These are phyloP conservation scores for Conringia planisiliqua DNA, from an alignment of 345 rosid species.

Conservation along the genomic window DNA sequence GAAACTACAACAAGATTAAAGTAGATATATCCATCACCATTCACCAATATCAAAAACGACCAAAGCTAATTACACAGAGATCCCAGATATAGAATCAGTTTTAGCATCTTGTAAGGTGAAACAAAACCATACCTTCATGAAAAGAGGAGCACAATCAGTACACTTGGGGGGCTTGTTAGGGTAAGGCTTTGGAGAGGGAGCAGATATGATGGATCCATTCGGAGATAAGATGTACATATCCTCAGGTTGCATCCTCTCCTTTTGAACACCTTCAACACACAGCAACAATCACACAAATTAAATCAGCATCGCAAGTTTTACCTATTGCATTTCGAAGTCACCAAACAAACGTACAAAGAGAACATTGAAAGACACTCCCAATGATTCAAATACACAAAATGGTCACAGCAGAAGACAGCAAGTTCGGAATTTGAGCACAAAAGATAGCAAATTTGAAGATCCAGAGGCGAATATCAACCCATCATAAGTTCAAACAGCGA, in stretches of 20 bases:
- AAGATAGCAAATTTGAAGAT: too few relatives aligned
- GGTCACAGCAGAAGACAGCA: too few relatives aligned
- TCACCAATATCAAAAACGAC: not conserved
- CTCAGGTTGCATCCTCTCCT: conserved; percentile 96
- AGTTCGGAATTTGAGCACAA: too few relatives aligned
- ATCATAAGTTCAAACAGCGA: not conserved
- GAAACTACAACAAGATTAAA: not conserved
- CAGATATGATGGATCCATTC: conserved; percentile 55
- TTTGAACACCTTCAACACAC: conserved; percentile 74
- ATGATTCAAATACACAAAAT: too few relatives aligned
- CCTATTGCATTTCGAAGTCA: too few relatives aligned
- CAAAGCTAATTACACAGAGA: not conserved
- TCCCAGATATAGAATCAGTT: not conserved
- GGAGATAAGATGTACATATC: conserved; percentile 81
- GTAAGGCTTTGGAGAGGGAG: conserved; percentile 81
- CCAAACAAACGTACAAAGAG: too few relatives aligned
- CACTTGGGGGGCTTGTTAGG: conserved; percentile 89
- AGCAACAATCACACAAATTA: not conserved
- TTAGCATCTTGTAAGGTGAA: not conserved
- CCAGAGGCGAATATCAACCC: not conserved
- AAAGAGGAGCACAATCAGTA: conserved; percentile 86
- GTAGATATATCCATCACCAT: conserved; percentile 8
- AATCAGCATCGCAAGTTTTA: too few relatives aligned
- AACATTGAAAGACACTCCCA: too few relatives aligned
- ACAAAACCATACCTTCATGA: conserved; percentile 59